phyloP scores from a whole-genome alignment of 306 rosid species.

The Crotalaria pallida region DNA sequence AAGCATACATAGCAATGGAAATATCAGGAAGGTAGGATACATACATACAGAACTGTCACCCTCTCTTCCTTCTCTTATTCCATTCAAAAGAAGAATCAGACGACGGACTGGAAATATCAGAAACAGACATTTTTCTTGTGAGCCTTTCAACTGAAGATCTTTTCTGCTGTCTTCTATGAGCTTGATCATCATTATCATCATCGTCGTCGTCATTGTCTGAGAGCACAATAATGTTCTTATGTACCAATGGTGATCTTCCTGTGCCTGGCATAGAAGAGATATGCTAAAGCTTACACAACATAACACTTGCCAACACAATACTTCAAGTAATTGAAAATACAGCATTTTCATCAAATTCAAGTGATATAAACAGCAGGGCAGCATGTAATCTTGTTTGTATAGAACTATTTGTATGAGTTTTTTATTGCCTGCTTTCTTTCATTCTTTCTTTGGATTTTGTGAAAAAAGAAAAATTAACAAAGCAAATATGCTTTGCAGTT shows the following conservation, averaged over 20 bases:
- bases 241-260: background rate
- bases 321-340: background rate
- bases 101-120: background rate
- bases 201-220: background rate
- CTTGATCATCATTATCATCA: background rate
- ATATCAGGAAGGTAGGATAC: no score
- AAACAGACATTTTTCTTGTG: background rate
- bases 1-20: no score
- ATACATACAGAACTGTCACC: background rate
- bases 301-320: background rate
- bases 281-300: background rate
- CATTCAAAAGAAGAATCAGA: background rate
- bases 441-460: background rate
- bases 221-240: background rate
- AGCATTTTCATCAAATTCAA: background rate
- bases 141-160: background rate
- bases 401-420: background rate
- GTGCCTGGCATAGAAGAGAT: constrained; percentile 10
- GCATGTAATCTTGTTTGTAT: background rate
- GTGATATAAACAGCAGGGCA: background rate
- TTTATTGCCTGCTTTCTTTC: background rate
- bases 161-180: background rate
- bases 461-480: background rate
- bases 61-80: background rate
- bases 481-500: background rate